A percentile compares a stretch with the other conserved stretches of the same genome.
These are phyloP conservation scores for Xylaria sp. DNA, from an alignment of 2,329 filamentous ascomycete genomes.

Conservation along the genomic window DNA sequence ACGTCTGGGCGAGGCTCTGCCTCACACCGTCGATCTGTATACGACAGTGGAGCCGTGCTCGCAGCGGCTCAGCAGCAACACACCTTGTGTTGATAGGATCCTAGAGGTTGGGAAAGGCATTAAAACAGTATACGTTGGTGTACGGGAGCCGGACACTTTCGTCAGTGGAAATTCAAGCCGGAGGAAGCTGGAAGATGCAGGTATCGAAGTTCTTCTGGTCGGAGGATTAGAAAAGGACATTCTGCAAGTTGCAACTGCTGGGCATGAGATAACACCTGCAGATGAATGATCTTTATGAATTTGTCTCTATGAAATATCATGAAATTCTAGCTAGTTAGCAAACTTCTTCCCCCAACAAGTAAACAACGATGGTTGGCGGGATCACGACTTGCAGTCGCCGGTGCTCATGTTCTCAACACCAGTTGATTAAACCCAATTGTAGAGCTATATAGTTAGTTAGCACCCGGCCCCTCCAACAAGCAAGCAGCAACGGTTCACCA, in stretches of 20 bases:
- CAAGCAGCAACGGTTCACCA: slow-evolving; percentile 52
- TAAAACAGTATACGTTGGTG: slow-evolving; percentile 84
- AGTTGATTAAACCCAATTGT: too few relatives aligned
- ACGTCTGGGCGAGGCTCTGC: slow-evolving; percentile 62
- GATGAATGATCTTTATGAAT: background rate
- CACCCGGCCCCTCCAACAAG: background rate
- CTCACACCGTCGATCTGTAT: slow-evolving; percentile 74
- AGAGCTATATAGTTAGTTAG: background rate
- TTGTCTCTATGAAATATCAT: background rate
- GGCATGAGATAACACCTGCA: slow-evolving; percentile 64
- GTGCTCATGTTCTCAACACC: too few relatives aligned
- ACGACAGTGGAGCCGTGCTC: slow-evolving; percentile 94
- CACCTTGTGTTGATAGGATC: slow-evolving; percentile 83
- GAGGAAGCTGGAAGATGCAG: slow-evolving; percentile 74
- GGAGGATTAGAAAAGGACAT: slow-evolving; percentile 84
- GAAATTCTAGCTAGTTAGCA: too few relatives aligned
- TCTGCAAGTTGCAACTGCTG: slow-evolving; percentile 81
- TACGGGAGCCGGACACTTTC: slow-evolving; percentile 90
- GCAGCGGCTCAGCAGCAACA: slow-evolving; percentile 77
- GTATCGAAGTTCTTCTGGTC: slow-evolving; percentile 79
- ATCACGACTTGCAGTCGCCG: too few relatives aligned
- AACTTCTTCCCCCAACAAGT: too few relatives aligned
- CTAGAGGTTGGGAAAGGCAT: slow-evolving; percentile 71
- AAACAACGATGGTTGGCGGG: too few relatives aligned
- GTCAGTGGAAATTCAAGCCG: slow-evolving; percentile 84